These are phyloP conservation scores for Albizia julibrissin DNA, from an alignment of 306 rosid species.

Conservation along the genomic window DNA sequence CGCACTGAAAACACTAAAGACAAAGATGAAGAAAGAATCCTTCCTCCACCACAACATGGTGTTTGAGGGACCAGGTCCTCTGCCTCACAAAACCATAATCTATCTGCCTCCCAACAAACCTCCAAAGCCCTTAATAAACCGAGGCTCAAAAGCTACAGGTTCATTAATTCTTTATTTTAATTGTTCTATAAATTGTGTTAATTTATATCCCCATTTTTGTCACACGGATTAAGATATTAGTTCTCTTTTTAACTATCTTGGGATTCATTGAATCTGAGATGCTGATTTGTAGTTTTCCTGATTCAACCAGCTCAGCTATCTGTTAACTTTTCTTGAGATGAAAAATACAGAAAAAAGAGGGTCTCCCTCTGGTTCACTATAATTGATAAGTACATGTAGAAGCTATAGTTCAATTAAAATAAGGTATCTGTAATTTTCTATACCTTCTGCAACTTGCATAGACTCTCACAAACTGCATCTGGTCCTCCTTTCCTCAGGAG, in stretches of 20 bases:
- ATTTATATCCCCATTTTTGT: background rate
- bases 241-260: background rate
- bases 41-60: background rate
- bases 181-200: background rate
- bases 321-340: background rate
- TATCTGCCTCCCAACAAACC: background rate
- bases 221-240: background rate
- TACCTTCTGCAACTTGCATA: slow-evolving; percentile 84
- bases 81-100: background rate
- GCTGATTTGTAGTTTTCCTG: background rate
- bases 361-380: background rate
- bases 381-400: background rate
- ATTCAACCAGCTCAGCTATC: background rate
- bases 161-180: background rate
- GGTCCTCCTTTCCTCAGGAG: slow-evolving; percentile 92
- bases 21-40: background rate
- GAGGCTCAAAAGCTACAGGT: background rate
- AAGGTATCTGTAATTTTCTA: slow-evolving; percentile 13
- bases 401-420: slow-evolving; percentile 1
- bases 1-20: background rate
- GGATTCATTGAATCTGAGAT: background rate
- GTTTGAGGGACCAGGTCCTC: background rate
- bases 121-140: background rate
- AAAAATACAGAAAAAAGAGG: background rate
- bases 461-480: slow-evolving; percentile 71